Conservation (phyloP, 2,329 filamentous ascomycete genomes). For the Ophiostoma himal-ulmi region DNA sequence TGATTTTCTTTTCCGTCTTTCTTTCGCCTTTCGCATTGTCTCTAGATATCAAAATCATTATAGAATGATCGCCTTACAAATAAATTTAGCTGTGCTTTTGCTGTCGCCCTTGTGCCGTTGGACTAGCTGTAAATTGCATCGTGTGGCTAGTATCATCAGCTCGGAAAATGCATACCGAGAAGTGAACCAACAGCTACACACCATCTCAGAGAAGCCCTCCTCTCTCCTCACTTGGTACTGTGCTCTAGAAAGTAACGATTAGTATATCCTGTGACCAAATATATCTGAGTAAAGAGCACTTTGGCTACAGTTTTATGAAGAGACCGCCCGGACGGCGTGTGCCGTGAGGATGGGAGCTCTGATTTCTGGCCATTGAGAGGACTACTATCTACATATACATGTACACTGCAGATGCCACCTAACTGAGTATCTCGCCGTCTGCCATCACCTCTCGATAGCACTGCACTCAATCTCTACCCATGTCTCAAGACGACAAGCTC, state of each 20-base stretch:
- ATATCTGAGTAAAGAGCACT: too few relatives aligned
- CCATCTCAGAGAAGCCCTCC: background rate
- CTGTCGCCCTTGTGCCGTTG: background rate
- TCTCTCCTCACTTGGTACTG: background rate
- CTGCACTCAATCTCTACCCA: background rate
- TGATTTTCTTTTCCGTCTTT: slow-evolving; percentile 4
- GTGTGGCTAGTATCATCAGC: background rate
- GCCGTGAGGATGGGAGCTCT: background rate
- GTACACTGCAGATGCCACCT: too few relatives aligned
- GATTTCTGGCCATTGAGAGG: background rate
- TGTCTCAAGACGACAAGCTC: slow-evolving; percentile 22
- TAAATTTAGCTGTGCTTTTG: background rate
- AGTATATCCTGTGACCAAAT: background rate
- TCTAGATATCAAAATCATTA: background rate
- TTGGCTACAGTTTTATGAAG: too few relatives aligned
- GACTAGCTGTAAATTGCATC: background rate
- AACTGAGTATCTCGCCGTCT: background rate
- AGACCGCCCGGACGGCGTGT: background rate
- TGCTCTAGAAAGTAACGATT: background rate
- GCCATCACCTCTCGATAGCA: background rate
- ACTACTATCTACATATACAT: background rate
- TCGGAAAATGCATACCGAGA: slow-evolving; percentile 7
- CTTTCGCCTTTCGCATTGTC: background rate
- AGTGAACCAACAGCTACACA: background rate
- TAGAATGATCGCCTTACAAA: background rate